Base-by-base conservation (phyloP, 257 asterid genomes). In the Solanum okadae region DNA sequence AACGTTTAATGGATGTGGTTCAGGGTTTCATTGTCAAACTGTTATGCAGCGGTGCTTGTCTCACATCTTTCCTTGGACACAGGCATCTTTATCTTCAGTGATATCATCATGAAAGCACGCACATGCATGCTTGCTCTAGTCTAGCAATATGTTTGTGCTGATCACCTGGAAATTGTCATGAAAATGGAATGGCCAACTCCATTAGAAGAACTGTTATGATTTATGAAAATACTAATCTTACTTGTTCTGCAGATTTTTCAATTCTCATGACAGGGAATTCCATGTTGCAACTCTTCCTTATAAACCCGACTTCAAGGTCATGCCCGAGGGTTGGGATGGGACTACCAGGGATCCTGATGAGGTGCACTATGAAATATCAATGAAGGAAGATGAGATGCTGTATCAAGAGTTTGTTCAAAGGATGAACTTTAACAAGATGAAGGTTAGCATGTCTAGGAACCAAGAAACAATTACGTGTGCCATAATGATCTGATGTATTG, bases 281-380 rank as follows among this genome's bases (percentile, higher is more conserved):
- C 99, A 97, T 83, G 96, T 97, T 68, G 99, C 99, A 18, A 88
- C 98, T 82, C 96, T 97, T 87, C 98, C 98, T 10, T 94, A 96
- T 88, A 96, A 95, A 92, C 99, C 99, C 5, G 98, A 96, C 90
- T 97, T 95, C 94, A 96, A 92, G 91, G 99, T 96, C 88, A 96
- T 97, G 99, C 99, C 99, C 3, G 99, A 97, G 93, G 98, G 98
- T 76, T 97, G 99, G 99, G 99, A 96, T 90, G 99, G 99, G 88
- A 96, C 96, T 68, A 93, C 98, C 13, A 92, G 98, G 42, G 99
- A 97, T 91, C 98, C 98, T 34, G 99, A 97, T 83, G 99, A 96
- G 96, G 96, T 96, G 83, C 99, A 94, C 89, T 97, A 96, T 42
- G 99, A 96, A 93, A 95, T 96, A 90, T 97, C 99, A 75, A 94